These are phyloP conservation scores for Penicillium parvum DNA, from an alignment of 495 filamentous ascomycete species.

Conservation along the genomic window DNA sequence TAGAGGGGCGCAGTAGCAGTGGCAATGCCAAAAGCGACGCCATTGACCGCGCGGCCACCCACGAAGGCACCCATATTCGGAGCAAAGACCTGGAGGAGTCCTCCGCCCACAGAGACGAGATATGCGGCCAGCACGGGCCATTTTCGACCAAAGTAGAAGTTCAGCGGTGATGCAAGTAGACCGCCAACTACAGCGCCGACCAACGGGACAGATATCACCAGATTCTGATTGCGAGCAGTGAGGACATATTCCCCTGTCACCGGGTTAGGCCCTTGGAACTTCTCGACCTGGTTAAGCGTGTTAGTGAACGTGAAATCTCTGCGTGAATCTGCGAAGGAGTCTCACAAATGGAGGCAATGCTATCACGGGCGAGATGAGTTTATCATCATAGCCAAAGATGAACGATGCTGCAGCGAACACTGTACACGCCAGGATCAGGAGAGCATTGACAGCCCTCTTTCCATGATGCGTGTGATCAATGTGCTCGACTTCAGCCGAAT, in stretches of 20 bases:
- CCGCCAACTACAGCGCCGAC: conserved; percentile 33
- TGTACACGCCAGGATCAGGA: conserved; percentile 29
- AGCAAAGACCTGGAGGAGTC: conserved; percentile 35
- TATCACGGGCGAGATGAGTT: conserved; percentile 37
- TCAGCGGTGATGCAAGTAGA: conserved; percentile 30
- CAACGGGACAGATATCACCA: conserved; percentile 35
- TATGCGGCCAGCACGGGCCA: conserved; percentile 33
- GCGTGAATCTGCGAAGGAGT: background rate
- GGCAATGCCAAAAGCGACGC: conserved; percentile 30
- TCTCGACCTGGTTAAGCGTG: conserved; percentile 22
- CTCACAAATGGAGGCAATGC: conserved; percentile 35
- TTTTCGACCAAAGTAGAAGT: conserved; percentile 33
- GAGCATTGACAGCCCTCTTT: conserved; percentile 23
- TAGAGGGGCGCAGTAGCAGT: conserved; percentile 37
- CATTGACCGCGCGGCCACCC: conserved; percentile 31
- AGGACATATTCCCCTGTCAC: conserved; percentile 22
- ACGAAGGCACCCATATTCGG: conserved; percentile 34
- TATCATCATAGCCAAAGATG: conserved; percentile 39
- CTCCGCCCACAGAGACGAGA: conserved; percentile 32
- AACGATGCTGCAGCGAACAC: conserved; percentile 36
- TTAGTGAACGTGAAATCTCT: background rate
- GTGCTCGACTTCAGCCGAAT: conserved; percentile 18
- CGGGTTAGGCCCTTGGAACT: conserved; percentile 32
- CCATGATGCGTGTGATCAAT: conserved; percentile 12
- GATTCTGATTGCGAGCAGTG: conserved; percentile 34